Evolutionary conservation across 805 yeast genomes (phyloP).

Genomic region (Monosporozyma aerobia): DNA sequence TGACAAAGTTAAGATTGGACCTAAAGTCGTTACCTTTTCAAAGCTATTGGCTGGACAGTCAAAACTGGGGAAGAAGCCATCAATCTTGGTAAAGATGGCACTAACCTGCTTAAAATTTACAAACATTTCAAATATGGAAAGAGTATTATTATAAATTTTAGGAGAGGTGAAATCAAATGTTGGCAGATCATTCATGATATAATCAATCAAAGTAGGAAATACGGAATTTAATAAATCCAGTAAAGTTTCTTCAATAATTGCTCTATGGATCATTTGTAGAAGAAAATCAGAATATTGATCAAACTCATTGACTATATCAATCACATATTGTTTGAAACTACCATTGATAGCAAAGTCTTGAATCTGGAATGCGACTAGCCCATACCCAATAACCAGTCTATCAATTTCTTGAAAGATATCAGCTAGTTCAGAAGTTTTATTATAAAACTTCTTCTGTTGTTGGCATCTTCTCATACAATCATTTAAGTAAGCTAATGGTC

Average conservation of each 20-base stretch:
- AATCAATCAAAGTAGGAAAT: constrained; percentile 24
- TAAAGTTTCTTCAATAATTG: constrained; percentile 58
- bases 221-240: constrained; percentile 50
- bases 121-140: constrained; percentile 50
- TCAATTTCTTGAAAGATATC: constrained; percentile 40
- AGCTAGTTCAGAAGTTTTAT: constrained; percentile 34
- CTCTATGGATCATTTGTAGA: constrained; percentile 44
- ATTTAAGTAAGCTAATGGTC: constrained; percentile 24
- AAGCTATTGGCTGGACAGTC: constrained; percentile 40
- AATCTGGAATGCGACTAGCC: constrained; percentile 57
- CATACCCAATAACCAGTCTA: constrained; percentile 40
- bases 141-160: constrained; percentile 38
- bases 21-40: constrained; percentile 59
- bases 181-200: constrained; percentile 17
- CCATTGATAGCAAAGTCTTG: constrained; percentile 39
- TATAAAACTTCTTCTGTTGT: constrained; percentile 35
- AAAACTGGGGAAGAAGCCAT: constrained; percentile 42
- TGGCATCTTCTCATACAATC: constrained; percentile 24
- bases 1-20: constrained; percentile 67
- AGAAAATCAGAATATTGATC: constrained; percentile 39
- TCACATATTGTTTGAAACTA: constrained; percentile 16
- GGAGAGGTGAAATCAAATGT: constrained; percentile 40
- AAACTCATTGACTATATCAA: constrained; percentile 24
- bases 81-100: constrained; percentile 45
- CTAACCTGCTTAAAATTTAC: constrained; percentile 56